Evolutionary conservation across 2,329 filamentous ascomycete species (phyloP).

Genomic region (Chaetomiaceae sp.): DNA sequence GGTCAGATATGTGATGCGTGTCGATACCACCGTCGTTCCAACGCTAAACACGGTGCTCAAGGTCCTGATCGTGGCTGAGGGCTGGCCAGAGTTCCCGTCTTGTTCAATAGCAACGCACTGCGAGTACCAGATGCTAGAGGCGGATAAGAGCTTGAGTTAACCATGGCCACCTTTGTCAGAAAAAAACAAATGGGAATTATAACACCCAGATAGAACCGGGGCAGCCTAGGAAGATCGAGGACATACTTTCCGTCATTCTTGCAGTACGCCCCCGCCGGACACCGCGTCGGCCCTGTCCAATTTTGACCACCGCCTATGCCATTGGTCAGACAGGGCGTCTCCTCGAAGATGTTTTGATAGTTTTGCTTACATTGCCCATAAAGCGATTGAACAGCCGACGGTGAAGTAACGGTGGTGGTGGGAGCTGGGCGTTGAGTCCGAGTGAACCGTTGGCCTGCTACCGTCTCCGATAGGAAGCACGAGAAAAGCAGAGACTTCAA

Average conservation of each 20-base stretch:
- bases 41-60: conserved; percentile 25
- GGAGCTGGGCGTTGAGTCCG: background rate
- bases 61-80: conserved; percentile 16
- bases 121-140: conserved; percentile 25
- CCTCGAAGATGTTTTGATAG: background rate
- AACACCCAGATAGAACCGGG: too few relatives aligned
- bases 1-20: conserved; percentile 23
- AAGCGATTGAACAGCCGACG: conserved; percentile 11
- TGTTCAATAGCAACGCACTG: conserved; percentile 25
- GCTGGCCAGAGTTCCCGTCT: background rate
- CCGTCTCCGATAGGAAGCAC: conserved; percentile 13
- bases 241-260: conserved; percentile 25
- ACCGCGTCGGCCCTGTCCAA: conserved; percentile 18
- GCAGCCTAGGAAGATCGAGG: background rate
- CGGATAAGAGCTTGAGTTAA: background rate
- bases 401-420: background rate
- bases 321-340: background rate
- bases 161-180: background rate
- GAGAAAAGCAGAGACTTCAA: conserved; percentile 13
- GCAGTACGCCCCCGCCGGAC: conserved; percentile 24
- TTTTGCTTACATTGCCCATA: conserved; percentile 23
- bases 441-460: conserved; percentile 16
- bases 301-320: conserved; percentile 25
- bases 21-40: conserved; percentile 26
- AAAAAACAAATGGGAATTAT: too few relatives aligned